Evolutionary conservation across 2,329 filamentous ascomycete genomes (phyloP).

Genomic region (Fusarium torulosum): DNA sequence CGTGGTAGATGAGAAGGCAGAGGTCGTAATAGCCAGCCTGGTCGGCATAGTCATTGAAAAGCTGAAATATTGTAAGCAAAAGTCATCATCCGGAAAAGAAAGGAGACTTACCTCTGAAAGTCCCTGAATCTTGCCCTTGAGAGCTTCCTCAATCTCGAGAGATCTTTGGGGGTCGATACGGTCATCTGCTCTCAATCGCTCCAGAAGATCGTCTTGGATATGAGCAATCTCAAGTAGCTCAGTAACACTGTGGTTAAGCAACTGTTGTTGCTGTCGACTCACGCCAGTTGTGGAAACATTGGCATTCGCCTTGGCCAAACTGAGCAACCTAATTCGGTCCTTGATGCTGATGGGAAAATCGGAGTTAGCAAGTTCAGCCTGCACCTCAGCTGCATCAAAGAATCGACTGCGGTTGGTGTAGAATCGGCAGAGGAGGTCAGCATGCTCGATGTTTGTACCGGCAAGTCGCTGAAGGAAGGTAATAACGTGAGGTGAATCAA

Average conservation of each 20-base stretch:
- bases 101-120: conserved; percentile 76
- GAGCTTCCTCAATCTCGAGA: conserved; percentile 71
- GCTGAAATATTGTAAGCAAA: conserved; percentile 60
- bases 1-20: conserved; percentile 91
- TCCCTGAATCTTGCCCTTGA: conserved; percentile 83
- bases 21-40: conserved; percentile 94
- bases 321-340: conserved; percentile 88
- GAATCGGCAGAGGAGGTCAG: conserved; percentile 93
- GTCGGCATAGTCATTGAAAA: conserved; percentile 95
- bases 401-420: conserved; percentile 87
- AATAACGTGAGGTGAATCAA: conserved; percentile 86
- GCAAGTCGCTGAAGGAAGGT: conserved; percentile 86
- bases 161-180: conserved; percentile 75
- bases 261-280: conserved; percentile 83
- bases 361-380: conserved; percentile 86
- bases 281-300: conserved; percentile 84
- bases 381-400: conserved; percentile 88
- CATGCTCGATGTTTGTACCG: conserved; percentile 77
- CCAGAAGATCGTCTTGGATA: conserved; percentile 92
- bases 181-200: conserved; percentile 78
- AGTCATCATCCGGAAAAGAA: too few species aligned
- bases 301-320: conserved; percentile 90
- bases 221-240: conserved; percentile 92
- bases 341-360: conserved; percentile 83
- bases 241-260: conserved; percentile 84